Conservation (phyloP, 2,329 filamentous ascomycete genomes). For the Monilinia aucupariae region DNA sequence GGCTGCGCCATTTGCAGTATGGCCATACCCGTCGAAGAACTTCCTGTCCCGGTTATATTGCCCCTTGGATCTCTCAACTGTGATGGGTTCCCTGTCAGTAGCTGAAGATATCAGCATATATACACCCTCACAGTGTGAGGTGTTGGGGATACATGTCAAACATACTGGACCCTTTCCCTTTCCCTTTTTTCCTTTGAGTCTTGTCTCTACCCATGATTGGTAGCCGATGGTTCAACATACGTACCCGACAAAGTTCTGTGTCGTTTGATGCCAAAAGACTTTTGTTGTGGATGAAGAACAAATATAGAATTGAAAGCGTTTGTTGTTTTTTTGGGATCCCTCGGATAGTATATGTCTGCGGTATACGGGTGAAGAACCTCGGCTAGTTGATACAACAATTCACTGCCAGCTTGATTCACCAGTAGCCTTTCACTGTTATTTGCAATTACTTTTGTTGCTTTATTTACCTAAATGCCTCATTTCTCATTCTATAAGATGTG, state of each 20-base stretch:
- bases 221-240: background rate
- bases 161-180: background rate
- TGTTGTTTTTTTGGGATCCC: background rate
- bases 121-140: background rate
- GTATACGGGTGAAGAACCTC: too few species aligned
- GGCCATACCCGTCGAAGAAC: background rate
- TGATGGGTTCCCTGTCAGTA: background rate
- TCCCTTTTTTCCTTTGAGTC: background rate
- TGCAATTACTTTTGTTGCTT: too few species aligned
- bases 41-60: background rate
- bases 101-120: background rate
- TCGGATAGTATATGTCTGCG: background rate
- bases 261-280: background rate
- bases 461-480: too few species aligned
- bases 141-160: background rate
- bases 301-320: background rate
- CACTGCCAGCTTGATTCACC: too few species aligned
- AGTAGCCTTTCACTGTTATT: too few species aligned
- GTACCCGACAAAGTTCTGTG: background rate
- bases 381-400: too few species aligned
- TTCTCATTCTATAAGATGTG: too few species aligned
- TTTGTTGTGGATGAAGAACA: background rate
- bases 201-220: background rate
- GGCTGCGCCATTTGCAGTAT: accelerated
- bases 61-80: background rate